Conservation (phyloP, 2,329 filamentous ascomycete genomes). For the Venturia nashicola region DNA sequence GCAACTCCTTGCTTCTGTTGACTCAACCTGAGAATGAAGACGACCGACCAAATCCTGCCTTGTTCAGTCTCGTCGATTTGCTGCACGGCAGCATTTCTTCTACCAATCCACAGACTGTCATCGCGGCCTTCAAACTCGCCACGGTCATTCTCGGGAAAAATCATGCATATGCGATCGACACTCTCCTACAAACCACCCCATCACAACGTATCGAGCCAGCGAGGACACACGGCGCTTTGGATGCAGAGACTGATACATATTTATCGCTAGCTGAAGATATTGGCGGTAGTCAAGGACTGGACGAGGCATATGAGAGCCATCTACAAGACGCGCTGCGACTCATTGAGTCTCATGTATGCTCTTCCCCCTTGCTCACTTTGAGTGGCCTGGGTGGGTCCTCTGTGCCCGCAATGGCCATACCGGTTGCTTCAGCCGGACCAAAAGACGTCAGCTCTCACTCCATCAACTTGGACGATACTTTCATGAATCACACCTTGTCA, state of each 20-base stretch:
- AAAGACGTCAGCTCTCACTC: slow-evolving; percentile 48
- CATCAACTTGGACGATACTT: slow-evolving; percentile 48
- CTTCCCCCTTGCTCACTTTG: slow-evolving; percentile 53
- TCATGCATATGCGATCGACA: slow-evolving; percentile 72
- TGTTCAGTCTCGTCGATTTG: slow-evolving; percentile 90
- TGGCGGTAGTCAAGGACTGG: slow-evolving; percentile 56
- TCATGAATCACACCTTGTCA: slow-evolving; percentile 38
- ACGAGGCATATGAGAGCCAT: slow-evolving; percentile 60
- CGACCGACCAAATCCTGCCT: slow-evolving; percentile 64
- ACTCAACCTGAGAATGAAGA: slow-evolving; percentile 65
- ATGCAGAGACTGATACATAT: slow-evolving; percentile 62
- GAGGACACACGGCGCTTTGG: slow-evolving; percentile 61
- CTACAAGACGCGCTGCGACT: slow-evolving; percentile 58
- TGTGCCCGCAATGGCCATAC: slow-evolving; percentile 35
- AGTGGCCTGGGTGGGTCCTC: slow-evolving; percentile 39
- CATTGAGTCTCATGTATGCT: slow-evolving; percentile 63
- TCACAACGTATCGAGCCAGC: slow-evolving; percentile 41
- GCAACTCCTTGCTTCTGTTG: slow-evolving; percentile 80
- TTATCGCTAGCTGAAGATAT: slow-evolving; percentile 56
- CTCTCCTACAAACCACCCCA: slow-evolving; percentile 54
- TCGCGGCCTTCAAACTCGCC: slow-evolving; percentile 76
- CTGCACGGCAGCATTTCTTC: slow-evolving; percentile 77
- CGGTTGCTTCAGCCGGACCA: slow-evolving; percentile 38
- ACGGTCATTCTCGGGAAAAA: slow-evolving; percentile 79
- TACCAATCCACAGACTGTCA: slow-evolving; percentile 74